These are phyloP conservation scores for Alternaria tenuissima DNA, from an alignment of 2,329 filamentous ascomycete species.

Conservation along the genomic window DNA sequence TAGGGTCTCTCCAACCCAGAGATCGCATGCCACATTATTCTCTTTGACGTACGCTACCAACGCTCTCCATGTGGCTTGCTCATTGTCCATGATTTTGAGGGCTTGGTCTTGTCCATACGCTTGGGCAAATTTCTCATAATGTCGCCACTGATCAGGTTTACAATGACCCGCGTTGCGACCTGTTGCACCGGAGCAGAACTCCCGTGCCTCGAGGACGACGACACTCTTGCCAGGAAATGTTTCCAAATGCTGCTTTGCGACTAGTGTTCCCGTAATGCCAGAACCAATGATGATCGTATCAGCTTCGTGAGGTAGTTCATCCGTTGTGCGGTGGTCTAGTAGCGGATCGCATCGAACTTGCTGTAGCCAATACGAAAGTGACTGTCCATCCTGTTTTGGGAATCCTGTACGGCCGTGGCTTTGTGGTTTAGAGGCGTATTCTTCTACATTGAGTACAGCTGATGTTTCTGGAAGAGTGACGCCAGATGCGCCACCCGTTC, in stretches of 20 bases:
- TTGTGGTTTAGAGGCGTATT: conserved; percentile 23
- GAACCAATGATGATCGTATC: conserved; percentile 45
- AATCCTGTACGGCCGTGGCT: conserved; percentile 26
- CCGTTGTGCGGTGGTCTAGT: conserved; percentile 40
- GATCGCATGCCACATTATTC: conserved; percentile 37
- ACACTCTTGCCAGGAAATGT: conserved; percentile 27
- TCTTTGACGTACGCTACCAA: conserved; percentile 30
- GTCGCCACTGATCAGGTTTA: conserved; percentile 40
- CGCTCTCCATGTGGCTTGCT: conserved; percentile 34
- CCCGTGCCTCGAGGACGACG: conserved; percentile 36
- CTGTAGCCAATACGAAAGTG: conserved; percentile 39
- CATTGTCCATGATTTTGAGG: conserved; percentile 39
- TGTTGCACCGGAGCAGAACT: conserved; percentile 43
- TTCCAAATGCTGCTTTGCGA: too few species aligned
- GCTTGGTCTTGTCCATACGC: conserved; percentile 36
- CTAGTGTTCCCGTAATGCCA: too few species aligned
- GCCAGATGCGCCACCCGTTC: conserved; percentile 3
- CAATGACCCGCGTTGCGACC: conserved; percentile 41
- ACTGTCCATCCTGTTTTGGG: conserved; percentile 36
- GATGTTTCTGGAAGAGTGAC: conserved; percentile 18
- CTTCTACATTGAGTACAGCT: conserved; percentile 27
- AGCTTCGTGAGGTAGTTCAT: conserved; percentile 34
- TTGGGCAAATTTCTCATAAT: conserved; percentile 37
- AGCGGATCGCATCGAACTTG: conserved; percentile 39
- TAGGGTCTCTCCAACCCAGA: conserved; percentile 40